Evolutionary conservation across 208 protist genomes (phyloP).

Genomic region (Trypanosoma grayi): DNA sequence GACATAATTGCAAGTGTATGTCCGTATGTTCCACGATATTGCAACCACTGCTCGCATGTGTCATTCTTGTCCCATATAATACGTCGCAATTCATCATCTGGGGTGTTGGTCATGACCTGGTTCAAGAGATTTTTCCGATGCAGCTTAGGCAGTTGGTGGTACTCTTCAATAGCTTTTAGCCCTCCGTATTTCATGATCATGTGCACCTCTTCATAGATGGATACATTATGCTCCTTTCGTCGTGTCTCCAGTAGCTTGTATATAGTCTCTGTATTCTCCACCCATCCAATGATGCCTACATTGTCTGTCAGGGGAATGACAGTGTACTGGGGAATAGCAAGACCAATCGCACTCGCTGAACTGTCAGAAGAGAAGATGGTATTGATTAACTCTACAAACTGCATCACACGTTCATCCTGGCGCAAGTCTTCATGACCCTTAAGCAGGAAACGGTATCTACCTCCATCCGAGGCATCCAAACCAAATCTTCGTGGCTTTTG

Average conservation of each 20-base stretch:
- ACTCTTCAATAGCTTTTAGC: slow-evolving; percentile 80
- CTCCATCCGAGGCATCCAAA: slow-evolving; percentile 95
- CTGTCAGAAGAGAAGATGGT: slow-evolving; percentile 94
- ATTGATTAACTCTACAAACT: slow-evolving; percentile 99
- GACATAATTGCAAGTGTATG: slow-evolving; percentile 99
- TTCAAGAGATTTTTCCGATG: slow-evolving; percentile 88
- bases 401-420: slow-evolving; percentile 99
- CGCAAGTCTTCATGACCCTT: slow-evolving; percentile 99
- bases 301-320: slow-evolving; percentile 99
- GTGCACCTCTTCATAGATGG: slow-evolving; percentile 87
- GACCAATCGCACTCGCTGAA: slow-evolving; percentile 74
- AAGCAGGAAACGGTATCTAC: slow-evolving; percentile 97
- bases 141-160: slow-evolving; percentile 71
- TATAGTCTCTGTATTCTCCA: slow-evolving; percentile 97
- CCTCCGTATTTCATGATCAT: slow-evolving; percentile 72
- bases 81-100: slow-evolving; percentile 94
- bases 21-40: slow-evolving; percentile 98
- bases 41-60: slow-evolving; percentile 98
- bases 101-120: slow-evolving; percentile 93
- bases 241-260: slow-evolving; percentile 90
- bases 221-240: slow-evolving; percentile 59
- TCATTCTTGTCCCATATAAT: slow-evolving; percentile 97
- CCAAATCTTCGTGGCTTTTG: slow-evolving; percentile 98
- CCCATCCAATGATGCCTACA: slow-evolving; percentile 99
- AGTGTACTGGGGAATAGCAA: slow-evolving; percentile 95